Evolutionary conservation across 768 basidiomycete species (phyloP).

Genomic region (Lentinula aciculospora): DNA sequence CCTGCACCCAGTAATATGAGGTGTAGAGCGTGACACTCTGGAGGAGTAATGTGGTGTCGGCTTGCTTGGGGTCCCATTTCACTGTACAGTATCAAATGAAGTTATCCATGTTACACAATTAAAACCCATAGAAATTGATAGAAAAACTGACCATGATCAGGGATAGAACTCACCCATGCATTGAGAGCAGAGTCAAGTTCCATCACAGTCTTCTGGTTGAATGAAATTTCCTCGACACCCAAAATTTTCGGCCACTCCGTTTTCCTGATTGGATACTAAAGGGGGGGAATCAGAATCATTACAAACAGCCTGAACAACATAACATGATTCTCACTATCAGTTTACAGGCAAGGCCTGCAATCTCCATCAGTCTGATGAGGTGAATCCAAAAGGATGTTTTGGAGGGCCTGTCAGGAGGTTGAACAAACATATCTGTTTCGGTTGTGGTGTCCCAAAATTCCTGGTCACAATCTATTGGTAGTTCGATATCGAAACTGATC

Average conservation of each 20-base stretch:
- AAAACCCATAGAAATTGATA: too few relatives aligned
- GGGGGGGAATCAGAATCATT: too few relatives aligned
- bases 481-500: slow-evolving; percentile 47
- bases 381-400: slow-evolving; percentile 27
- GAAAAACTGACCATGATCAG: slow-evolving; percentile 16
- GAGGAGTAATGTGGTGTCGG: slow-evolving; percentile 29
- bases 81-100: slow-evolving; percentile 19
- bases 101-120: too few relatives aligned
- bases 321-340: slow-evolving; percentile 33
- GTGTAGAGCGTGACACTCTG: slow-evolving; percentile 46
- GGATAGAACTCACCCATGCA: slow-evolving; percentile 51
- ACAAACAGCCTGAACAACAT: background rate
- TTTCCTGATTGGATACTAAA: slow-evolving; percentile 3
- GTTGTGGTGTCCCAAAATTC: slow-evolving; percentile 47
- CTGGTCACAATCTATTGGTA: slow-evolving; percentile 52
- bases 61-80: slow-evolving; percentile 38
- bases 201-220: background rate
- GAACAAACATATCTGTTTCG: slow-evolving; percentile 31
- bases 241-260: background rate
- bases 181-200: slow-evolving; percentile 49
- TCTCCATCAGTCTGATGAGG: slow-evolving; percentile 36
- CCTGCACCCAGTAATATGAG: slow-evolving; percentile 40
- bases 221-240: background rate
- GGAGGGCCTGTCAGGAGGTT: slow-evolving; percentile 29
- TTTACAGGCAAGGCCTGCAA: slow-evolving; percentile 42